Base-by-base conservation (phyloP, 176 grass and related monocot genomes). In the Rhynchospora tenuis region DNA sequence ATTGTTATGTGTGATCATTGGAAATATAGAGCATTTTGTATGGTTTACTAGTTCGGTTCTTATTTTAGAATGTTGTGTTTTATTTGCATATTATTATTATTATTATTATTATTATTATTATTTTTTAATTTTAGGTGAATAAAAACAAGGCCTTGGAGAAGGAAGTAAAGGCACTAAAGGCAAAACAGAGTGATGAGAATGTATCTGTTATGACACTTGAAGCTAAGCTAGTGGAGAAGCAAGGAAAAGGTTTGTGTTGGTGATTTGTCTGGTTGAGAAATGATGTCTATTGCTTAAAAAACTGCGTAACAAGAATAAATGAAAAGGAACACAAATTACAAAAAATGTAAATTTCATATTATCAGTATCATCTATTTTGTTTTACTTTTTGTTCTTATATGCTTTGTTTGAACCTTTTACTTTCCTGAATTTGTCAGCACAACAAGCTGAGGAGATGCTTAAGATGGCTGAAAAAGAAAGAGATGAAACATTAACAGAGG, bases 131-230 rank as follows among this genome's bases (percentile, higher is more conserved):
- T 61, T 85, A 98, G 95, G 81, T 89, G 51, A 59, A 81, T 75
- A 84, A 91, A 65, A 81, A 86, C 73, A 98, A 91, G 93, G 65
- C 74, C 67, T n/a, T 88, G 45, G 95, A 98, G 86, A 98, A 93
- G 86, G 90, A 93, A 80, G 84, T 91, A 14, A 98, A 98, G 84
- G 79, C 87, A 75, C 68, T 79, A 15, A 98, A 89, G 81, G 79
- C 80, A 68, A 93, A 95, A 81, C 83, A 91, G 70, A 87, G 64
- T 70, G 91, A 91, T 71, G 79, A 87, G 81, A 83, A 45, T 72
- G 60, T 87, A 47, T 81, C 86, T 59, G 77, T 88, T 15, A 82
- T 76, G 80, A 50, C 86, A 42, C 84, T 95, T 70, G 91, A 71
- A 10, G 64, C 86, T 48, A 89, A 90, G 80, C 56, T 80, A 76